Conservation (phyloP, 495 filamentous ascomycete genomes). For the Tuber calosporum region DNA sequence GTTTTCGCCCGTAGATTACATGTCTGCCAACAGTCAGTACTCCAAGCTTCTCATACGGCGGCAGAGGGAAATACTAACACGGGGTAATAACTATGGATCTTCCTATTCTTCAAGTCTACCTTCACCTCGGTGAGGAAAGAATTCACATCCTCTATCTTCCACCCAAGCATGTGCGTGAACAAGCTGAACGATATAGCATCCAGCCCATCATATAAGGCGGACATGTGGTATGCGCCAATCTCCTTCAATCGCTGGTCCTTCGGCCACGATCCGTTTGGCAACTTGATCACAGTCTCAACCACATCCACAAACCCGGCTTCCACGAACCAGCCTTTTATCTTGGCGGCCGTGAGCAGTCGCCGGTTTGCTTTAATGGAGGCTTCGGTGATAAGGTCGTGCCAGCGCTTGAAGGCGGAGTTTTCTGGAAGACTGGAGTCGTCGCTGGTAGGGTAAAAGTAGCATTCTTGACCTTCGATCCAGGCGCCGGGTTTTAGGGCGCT, state of each 20-base stretch:
- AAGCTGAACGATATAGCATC: constrained; percentile 48
- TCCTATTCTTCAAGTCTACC: constrained; percentile 11
- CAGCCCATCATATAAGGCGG: constrained; percentile 45
- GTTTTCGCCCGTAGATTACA: background rate
- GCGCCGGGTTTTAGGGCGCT: constrained; percentile 50
- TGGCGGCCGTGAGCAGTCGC: constrained; percentile 15
- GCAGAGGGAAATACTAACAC: constrained; percentile 7
- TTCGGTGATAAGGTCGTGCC: constrained; percentile 16
- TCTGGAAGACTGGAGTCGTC: constrained; percentile 42
- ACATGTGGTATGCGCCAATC: constrained; percentile 45
- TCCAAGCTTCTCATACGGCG: background rate
- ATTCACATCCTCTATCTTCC: constrained; percentile 20
- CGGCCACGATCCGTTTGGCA: constrained; percentile 49
- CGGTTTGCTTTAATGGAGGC: constrained; percentile 16
- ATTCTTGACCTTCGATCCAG: constrained; percentile 55
- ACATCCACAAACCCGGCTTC: constrained; percentile 42
- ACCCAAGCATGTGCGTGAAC: constrained; percentile 46
- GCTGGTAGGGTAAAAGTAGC: constrained; percentile 48
- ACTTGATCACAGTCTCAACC: constrained; percentile 44
- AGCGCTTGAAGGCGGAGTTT: constrained; percentile 26
- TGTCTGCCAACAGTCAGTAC: background rate
- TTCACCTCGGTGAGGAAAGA: constrained; percentile 20
- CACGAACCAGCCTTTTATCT: constrained; percentile 22
- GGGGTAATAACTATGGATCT: constrained; percentile 17
- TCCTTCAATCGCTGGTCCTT: constrained; percentile 45